Evolutionary conservation across 2,329 filamentous ascomycete species (phyloP).

Genomic region (Paecilomyces sp.): DNA sequence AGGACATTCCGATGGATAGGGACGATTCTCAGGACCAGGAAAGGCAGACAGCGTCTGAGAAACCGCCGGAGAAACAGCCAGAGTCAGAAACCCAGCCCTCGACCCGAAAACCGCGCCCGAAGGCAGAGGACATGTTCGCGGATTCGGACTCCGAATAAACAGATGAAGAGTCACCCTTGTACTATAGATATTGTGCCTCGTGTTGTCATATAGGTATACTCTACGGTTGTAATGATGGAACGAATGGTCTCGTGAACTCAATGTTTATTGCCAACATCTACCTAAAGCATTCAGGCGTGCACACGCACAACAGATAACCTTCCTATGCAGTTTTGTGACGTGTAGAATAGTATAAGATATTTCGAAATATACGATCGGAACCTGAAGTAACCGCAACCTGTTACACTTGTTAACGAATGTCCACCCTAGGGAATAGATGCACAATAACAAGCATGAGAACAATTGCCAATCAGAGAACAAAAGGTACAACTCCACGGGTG

Average conservation of each 20-base stretch:
- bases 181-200: constrained; percentile 6
- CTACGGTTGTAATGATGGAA: neutral
- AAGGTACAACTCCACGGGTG: constrained; percentile 1
- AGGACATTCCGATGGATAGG: constrained; percentile 27
- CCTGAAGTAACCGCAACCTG: neutral
- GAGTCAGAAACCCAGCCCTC: constrained; percentile 22
- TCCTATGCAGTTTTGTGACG: too few relatives aligned
- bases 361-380: neutral
- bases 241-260: neutral
- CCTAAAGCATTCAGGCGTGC: neutral
- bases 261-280: neutral
- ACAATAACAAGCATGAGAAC: neutral
- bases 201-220: neutral
- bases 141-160: constrained; percentile 56
- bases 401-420: neutral
- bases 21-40: constrained; percentile 14
- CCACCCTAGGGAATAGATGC: neutral
- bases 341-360: neutral
- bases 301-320: neutral
- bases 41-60: constrained; percentile 12
- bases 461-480: neutral
- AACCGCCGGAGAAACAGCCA: constrained; percentile 17
- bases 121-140: constrained; percentile 82
- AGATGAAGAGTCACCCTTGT: constrained; percentile 4
- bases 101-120: constrained; percentile 55